Base-by-base conservation (phyloP, 2,329 filamentous ascomycete genomes). In the Hypoxylon sp. region DNA sequence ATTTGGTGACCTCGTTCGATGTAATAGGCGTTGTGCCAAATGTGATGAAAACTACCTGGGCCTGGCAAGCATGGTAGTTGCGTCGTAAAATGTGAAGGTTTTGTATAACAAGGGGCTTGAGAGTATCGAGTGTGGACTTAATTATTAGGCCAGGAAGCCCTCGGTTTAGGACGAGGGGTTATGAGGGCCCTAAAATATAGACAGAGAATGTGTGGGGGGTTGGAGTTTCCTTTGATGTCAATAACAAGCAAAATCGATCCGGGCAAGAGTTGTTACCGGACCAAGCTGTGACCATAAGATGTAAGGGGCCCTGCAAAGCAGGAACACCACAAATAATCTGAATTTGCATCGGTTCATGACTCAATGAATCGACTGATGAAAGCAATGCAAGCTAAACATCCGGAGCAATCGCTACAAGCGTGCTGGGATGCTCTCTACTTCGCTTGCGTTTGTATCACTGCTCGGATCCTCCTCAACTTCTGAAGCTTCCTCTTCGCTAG, bases 381-480 rank as follows among this genome's bases (percentile, higher is more conserved):
- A 24, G 17, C 22, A n/a, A 29, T 13, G 31, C 4, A 1, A 14
- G 2, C n/a, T 48, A 19, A 52, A 5, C 17, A 44, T 42, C 19
- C 24, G 13, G 13, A 24, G 22, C 3, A 14, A 14, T 13, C 3
- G 17, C 31, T 39, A 72, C 33, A 68, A 26, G n/a, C 58, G 73
- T 17, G 77, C 76, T 31, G 76, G 77, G 11, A 78, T 78, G 56
- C 76, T 77, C 35, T 73, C 70, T 4, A 72, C 76, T 8, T 75
- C 68, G 19, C 77, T 78, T 9, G 77, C 77, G 63, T 78, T 77
- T 6, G 77, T 78, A 52, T 78, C 73, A 17, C 76, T 78, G 66
- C 76, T 78, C 22, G 70, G 39, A 6, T 72, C 67, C 3, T 71
- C 68, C 5, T 44, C 56, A 4, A 61, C 67, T 14, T 58, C 63